phyloP scores from a whole-genome alignment of 768 basidiomycete genomes.

The Antrodiella citrinella region DNA sequence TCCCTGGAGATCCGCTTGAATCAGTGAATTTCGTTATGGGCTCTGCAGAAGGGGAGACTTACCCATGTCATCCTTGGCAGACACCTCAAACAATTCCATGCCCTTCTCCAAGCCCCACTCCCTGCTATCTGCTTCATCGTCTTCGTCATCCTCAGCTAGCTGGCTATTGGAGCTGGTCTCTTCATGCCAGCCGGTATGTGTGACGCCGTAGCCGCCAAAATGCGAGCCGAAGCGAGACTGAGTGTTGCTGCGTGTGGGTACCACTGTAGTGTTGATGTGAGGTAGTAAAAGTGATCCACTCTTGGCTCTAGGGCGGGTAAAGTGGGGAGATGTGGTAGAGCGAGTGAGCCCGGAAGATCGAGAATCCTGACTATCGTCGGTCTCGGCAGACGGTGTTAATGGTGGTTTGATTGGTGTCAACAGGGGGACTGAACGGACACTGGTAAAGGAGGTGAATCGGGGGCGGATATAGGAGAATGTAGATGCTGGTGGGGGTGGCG shows the following conservation, averaged over 20 bases:
- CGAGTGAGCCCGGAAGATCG: constrained; percentile 38
- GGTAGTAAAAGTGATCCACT: constrained; percentile 31
- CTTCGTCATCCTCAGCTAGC: constrained; percentile 47
- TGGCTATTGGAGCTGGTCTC: constrained; percentile 63
- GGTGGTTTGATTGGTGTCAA: constrained; percentile 34
- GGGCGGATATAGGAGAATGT: constrained; percentile 73
- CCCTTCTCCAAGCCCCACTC: constrained; percentile 78
- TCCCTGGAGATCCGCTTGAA: constrained; percentile 38
- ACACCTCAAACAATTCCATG: constrained; percentile 88
- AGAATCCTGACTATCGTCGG: constrained; percentile 46
- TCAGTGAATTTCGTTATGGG: constrained; percentile 2
- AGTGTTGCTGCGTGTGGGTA: constrained; percentile 20
- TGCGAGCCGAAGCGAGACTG: constrained; percentile 49
- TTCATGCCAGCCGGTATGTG: constrained; percentile 42
- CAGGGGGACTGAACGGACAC: constrained; percentile 54
- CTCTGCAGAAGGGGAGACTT: constrained; percentile 18
- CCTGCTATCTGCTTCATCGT: constrained; percentile 39
- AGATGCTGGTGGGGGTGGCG: constrained; percentile 53
- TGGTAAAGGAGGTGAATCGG: constrained; percentile 68
- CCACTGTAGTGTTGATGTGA: constrained; percentile 13
- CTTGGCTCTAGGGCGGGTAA: constrained; percentile 35
- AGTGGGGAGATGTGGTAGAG: constrained; percentile 20
- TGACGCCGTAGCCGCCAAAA: constrained; percentile 20
- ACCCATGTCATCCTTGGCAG: constrained; percentile 85
- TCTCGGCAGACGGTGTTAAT: constrained; percentile 53